Conservation (phyloP, 768 basidiomycete genomes). For the Lanmaoa rubissima region DNA sequence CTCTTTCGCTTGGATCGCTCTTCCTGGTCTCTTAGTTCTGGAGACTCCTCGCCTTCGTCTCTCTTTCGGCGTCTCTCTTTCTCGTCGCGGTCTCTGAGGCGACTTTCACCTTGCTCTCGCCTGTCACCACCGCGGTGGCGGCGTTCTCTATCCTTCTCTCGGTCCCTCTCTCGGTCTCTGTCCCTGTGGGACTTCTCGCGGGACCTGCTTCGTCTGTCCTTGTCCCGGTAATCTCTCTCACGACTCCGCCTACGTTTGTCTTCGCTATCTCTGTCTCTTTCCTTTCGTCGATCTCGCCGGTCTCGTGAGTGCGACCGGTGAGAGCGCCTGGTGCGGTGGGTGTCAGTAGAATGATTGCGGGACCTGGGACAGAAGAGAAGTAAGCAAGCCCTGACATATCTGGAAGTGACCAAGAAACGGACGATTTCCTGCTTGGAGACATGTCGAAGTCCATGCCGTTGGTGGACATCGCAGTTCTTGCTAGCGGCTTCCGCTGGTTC, state of each 20-base stretch:
- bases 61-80: constrained; percentile 63
- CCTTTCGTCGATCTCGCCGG: constrained; percentile 42
- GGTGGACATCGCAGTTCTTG: constrained; percentile 39
- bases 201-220: constrained; percentile 46
- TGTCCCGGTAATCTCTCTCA: constrained; percentile 49
- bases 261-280: constrained; percentile 53
- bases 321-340: constrained; percentile 67
- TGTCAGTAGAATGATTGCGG: constrained; percentile 76
- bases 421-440: constrained; percentile 63
- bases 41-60: constrained; percentile 56
- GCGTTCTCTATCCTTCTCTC: constrained; percentile 36
- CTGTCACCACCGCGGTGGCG: constrained; percentile 47
- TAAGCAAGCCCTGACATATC: not conserved
- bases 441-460: constrained; percentile 63
- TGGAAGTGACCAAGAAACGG: constrained; percentile 28
- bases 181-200: constrained; percentile 48
- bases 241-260: constrained; percentile 63
- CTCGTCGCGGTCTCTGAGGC: constrained; percentile 53
- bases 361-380: constrained; percentile 40
- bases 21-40: constrained; percentile 45
- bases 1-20: constrained; percentile 67
- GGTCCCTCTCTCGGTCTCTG: constrained; percentile 30
- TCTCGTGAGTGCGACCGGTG: constrained; percentile 73
- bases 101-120: constrained; percentile 52
- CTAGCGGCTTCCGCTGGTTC: constrained; percentile 8